A percentile compares a stretch with the other conserved stretches of the same genome.
These are phyloP conservation scores for Barnettozyma hawaiiensis DNA, from an alignment of 1,139 yeast species.

Conservation along the genomic window DNA sequence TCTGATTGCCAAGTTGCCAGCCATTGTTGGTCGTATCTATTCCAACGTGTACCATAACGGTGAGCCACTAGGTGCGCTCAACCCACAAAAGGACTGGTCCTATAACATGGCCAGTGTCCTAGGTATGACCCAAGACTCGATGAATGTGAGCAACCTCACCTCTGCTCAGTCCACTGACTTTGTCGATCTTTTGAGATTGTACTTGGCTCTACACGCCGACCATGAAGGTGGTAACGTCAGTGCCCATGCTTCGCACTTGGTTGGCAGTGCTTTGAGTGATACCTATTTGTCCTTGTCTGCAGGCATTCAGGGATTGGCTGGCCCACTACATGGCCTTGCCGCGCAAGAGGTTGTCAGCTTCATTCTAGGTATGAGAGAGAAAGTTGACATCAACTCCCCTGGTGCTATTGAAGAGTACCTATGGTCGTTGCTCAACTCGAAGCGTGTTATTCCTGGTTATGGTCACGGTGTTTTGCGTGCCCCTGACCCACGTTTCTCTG, in stretches of 20 bases:
- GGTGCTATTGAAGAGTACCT: conserved; percentile 32
- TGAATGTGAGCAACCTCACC: conserved; percentile 23
- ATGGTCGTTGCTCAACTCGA: conserved; percentile 36
- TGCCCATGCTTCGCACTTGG: conserved; percentile 40
- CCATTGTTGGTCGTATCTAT: conserved; percentile 62
- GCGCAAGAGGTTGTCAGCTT: conserved; percentile 41
- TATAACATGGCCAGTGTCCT: conserved; percentile 26
- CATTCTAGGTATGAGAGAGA: conserved; percentile 32
- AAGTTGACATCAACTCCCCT: conserved; percentile 25
- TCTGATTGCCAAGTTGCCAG: conserved; percentile 60
- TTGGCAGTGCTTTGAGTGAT: conserved; percentile 38
- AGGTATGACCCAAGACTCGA: conserved; percentile 26
- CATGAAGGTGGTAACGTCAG: conserved; percentile 45
- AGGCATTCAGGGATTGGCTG: conserved; percentile 40
- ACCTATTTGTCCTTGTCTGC: conserved; percentile 37
- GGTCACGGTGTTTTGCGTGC: conserved; percentile 41
- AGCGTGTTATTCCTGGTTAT: conserved; percentile 41
- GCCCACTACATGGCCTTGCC: conserved; percentile 41
- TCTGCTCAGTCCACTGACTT: conserved; percentile 30
- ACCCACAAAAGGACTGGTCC: conserved; percentile 26
- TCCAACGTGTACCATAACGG: conserved; percentile 51
- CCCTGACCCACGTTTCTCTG: conserved; percentile 39
- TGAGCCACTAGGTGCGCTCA: conserved; percentile 21
- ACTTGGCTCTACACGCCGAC: conserved; percentile 40
- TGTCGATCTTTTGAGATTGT: conserved; percentile 37